These are phyloP conservation scores for Tetrahymena malaccensis DNA, from an alignment of 73 alveolate genomes.

Conservation along the genomic window DNA sequence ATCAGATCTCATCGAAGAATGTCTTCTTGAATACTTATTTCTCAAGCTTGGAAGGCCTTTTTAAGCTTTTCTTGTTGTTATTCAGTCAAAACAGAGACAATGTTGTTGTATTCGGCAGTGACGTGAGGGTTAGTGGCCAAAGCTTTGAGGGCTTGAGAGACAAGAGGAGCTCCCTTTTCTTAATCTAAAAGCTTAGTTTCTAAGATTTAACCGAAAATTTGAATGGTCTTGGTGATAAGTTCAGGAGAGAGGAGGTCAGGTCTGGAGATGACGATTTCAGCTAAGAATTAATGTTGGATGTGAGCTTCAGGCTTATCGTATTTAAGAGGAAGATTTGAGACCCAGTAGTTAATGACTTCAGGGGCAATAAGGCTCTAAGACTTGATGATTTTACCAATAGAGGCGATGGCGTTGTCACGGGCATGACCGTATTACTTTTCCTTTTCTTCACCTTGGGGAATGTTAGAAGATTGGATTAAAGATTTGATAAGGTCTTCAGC, in stretches of 20 bases:
- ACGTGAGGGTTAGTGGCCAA: background rate
- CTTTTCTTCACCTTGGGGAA: constrained; percentile 37
- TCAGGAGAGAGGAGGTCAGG: background rate
- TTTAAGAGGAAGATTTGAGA: constrained; percentile 50
- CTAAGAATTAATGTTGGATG: constrained; percentile 45
- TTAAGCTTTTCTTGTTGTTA: background rate
- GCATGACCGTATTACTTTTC: constrained; percentile 62
- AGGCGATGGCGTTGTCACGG: constrained; percentile 76
- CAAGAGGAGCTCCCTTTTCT: background rate
- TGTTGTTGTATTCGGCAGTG: background rate
- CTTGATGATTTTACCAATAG: constrained; percentile 71
- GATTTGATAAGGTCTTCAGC: constrained; percentile 29
- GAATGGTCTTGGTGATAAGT: background rate
- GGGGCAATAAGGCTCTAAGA: constrained; percentile 6
- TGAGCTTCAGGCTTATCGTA: constrained; percentile 59
- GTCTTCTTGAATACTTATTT: background rate
- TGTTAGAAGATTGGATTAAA: constrained; percentile 40
- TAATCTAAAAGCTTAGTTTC: background rate
- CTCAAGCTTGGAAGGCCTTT: background rate
- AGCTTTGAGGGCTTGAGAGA: background rate
- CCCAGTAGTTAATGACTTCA: constrained; percentile 43
- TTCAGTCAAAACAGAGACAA: background rate
- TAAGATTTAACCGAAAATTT: background rate
- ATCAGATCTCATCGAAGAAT: background rate
- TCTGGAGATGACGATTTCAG: constrained; percentile 22